Percentiles rank a stretch among this genome's conserved stretches.
phyloP scores from a whole-genome alignment of 169 alveolate species.

The Besnoitia besnoiti region DNA sequence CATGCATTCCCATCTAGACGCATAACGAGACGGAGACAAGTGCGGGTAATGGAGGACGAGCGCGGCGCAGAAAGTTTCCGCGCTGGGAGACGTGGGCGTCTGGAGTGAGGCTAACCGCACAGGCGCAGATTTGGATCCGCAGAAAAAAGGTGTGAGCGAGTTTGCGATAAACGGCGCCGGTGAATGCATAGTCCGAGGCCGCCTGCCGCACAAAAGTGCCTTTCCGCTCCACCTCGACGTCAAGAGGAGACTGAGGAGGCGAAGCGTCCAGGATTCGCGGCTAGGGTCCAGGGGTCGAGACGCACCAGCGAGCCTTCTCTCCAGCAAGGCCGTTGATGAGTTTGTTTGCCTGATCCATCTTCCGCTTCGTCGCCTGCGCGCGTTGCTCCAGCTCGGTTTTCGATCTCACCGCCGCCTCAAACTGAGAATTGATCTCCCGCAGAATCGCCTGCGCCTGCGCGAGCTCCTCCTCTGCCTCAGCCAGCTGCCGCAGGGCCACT shows the following conservation, averaged over 20 bases:
- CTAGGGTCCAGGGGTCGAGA: not conserved
- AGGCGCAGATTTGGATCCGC: no score
- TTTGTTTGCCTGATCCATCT: conserved; percentile 93
- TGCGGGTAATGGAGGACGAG: no score
- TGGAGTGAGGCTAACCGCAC: no score
- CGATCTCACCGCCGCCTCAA: conserved; percentile 88
- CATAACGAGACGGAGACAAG: not conserved
- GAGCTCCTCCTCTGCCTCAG: conserved; percentile 90
- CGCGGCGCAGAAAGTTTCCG: no score
- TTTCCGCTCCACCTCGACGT: no score
- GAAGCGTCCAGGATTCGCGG: not conserved
- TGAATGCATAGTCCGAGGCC: no score
- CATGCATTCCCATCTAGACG: no score
- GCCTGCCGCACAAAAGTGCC: no score
- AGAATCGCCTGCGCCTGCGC: conserved; percentile 87
- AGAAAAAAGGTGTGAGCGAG: no score
- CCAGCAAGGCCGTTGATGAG: conserved; percentile 92
- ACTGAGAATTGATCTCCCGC: conserved; percentile 87
- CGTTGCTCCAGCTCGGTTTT: conserved; percentile 91
- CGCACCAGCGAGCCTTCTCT: conserved; percentile 91
- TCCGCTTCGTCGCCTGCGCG: conserved; percentile 90
- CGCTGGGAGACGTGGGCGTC: no score
- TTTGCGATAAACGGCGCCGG: no score
- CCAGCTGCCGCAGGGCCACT: conserved; percentile 90
- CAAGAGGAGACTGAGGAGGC: not conserved